These are phyloP conservation scores for Lactifluus subvellereus DNA, from an alignment of 768 basidiomycete species.

Conservation along the genomic window DNA sequence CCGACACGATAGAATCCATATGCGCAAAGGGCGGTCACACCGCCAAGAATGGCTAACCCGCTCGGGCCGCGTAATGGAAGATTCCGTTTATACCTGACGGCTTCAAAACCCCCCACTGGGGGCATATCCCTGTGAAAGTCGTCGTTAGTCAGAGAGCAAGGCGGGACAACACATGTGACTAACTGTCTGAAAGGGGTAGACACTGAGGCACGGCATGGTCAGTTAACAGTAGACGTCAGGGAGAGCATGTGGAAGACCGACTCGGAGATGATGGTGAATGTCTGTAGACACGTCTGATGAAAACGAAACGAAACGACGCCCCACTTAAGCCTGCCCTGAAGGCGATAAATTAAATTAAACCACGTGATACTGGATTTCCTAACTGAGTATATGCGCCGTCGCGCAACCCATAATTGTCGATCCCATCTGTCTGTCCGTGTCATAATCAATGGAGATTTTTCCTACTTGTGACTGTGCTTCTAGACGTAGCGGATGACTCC, in stretches of 20 bases:
- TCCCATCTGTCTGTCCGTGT: background rate
- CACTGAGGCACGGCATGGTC: conserved; percentile 36
- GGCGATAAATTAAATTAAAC: background rate
- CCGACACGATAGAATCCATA: conserved; percentile 92
- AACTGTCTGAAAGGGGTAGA: conserved; percentile 60
- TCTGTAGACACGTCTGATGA: background rate
- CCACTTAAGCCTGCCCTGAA: background rate
- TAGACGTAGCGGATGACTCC: conserved; percentile 8
- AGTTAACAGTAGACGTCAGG: conserved; percentile 13
- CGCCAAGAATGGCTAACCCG: conserved; percentile 77
- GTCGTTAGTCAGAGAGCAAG: conserved; percentile 21
- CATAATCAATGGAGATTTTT: background rate
- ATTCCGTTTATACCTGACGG: conserved; percentile 92
- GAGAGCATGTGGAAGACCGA: conserved; percentile 16
- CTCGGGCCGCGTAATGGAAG: conserved; percentile 85
- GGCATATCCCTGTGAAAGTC: conserved; percentile 78
- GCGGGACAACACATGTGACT: conserved; percentile 28
- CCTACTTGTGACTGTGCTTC: background rate
- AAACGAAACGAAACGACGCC: background rate
- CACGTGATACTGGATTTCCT: conserved; percentile 17
- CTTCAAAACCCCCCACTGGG: conserved; percentile 87
- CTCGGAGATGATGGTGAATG: conserved; percentile 12
- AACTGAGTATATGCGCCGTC: background rate
- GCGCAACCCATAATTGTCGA: background rate
- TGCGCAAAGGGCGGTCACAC: conserved; percentile 78